Evolutionary conservation across 2,329 filamentous ascomycete species (phyloP).

Genomic region (Magnaporthiopsis rhizophila): DNA sequence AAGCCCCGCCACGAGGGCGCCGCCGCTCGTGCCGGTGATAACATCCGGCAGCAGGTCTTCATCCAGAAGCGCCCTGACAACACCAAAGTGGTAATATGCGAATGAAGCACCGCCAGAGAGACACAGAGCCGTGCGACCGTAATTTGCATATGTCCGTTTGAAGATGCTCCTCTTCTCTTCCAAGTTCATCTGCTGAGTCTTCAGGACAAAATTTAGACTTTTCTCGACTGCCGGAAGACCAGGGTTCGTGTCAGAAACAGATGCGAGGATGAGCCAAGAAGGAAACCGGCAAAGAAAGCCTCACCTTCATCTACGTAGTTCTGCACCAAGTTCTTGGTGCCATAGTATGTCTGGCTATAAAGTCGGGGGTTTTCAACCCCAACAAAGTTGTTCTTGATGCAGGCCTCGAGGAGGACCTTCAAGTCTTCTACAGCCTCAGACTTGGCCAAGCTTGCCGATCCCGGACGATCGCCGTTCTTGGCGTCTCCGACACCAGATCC

Average conservation of each 20-base stretch:
- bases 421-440: conserved; percentile 55
- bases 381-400: conserved; percentile 95
- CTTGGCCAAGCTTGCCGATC: conserved; percentile 24
- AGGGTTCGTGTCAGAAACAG: conserved; percentile 10
- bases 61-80: conserved; percentile 82
- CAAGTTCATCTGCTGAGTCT: conserved; percentile 56
- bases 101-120: conserved; percentile 90
- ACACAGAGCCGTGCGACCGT: conserved; percentile 84
- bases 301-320: conserved; percentile 76
- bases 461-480: not conserved
- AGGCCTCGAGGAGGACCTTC: conserved; percentile 71
- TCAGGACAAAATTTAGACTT: conserved; percentile 58
- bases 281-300: not conserved
- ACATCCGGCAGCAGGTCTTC: conserved; percentile 81
- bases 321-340: conserved; percentile 92
- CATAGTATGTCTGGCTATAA: conserved; percentile 97
- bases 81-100: conserved; percentile 94
- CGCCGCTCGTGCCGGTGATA: conserved; percentile 93
- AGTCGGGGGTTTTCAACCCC: conserved; percentile 87
- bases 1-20: conserved; percentile 79
- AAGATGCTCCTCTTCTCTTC: conserved; percentile 76
- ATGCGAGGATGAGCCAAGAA: not conserved
- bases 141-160: conserved; percentile 84
- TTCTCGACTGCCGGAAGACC: conserved; percentile 45
- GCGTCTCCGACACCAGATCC: conserved; percentile 12